Percentiles rank a stretch among this genome's conserved stretches.
Conservation (phyloP, 2,329 filamentous ascomycete species). For the Fusarium sacchari region DNA sequence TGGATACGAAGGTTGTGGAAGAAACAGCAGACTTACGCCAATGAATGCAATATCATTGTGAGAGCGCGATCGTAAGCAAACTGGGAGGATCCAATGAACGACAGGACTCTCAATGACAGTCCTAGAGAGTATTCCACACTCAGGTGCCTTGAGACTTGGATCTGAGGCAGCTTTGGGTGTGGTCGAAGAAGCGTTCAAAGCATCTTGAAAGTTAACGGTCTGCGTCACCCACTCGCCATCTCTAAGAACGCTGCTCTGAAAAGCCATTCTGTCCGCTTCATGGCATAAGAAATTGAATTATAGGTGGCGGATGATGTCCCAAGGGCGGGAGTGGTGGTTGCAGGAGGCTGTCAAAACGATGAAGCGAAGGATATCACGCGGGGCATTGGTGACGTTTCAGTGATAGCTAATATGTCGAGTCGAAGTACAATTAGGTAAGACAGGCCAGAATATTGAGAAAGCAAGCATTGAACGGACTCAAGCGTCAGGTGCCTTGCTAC, state of each 20-base stretch:
- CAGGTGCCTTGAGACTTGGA: slow-evolving; percentile 56
- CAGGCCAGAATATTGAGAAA: not conserved
- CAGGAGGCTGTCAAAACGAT: not conserved
- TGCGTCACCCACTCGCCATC: slow-evolving; percentile 68
- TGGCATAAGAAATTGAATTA: slow-evolving; percentile 27
- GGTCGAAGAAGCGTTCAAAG: slow-evolving; percentile 52
- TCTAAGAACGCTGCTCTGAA: slow-evolving; percentile 65
- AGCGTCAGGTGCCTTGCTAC: slow-evolving; percentile 1
- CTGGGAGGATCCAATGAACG: slow-evolving; percentile 80
- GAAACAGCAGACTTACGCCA: slow-evolving; percentile 65
- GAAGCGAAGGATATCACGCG: not conserved
- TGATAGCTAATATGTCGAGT: not conserved
- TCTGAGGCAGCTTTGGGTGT: slow-evolving; percentile 46
- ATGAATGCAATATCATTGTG: slow-evolving; percentile 89
- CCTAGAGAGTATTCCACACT: slow-evolving; percentile 78
- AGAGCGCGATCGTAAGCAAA: slow-evolving; percentile 74
- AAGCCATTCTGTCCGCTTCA: slow-evolving; percentile 50
- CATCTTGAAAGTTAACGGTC: slow-evolving; percentile 57
- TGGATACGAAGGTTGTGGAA: not conserved
- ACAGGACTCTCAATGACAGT: slow-evolving; percentile 82
- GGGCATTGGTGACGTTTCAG: slow-evolving; percentile 3
- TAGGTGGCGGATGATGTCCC: not conserved
- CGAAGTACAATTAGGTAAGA: not conserved
- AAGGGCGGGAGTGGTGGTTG: not conserved
- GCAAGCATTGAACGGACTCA: not conserved